Base-by-base conservation (phyloP, 352 stramenopile species). In the Elongisporangium prolatum region DNA sequence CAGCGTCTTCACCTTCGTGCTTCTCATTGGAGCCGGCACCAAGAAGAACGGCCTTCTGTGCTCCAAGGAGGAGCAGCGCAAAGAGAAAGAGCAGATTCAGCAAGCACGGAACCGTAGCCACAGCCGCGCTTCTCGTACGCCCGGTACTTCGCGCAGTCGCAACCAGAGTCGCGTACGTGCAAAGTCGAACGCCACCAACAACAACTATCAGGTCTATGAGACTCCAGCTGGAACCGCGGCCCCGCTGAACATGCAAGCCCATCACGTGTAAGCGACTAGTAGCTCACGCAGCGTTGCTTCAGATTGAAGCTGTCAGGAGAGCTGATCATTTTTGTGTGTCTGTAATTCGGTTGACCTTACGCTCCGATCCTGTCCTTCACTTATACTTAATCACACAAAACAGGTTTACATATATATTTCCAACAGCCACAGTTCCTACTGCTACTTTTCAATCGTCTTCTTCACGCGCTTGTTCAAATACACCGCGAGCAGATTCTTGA, bases 41-140 rank as follows among this genome's bases (percentile, higher is more conserved):
- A 80, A 75, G 64, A 84, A 75, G 57, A 88, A 88, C 54, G 78
- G 78, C 8, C 59, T 88, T 28, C 83, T 88, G 53, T 82, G 72
- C 28, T 80, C 78, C 7, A 73, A 72, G 52, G n/a, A 49, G 0
- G 78, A 88, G 65, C 68, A 67, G 6, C 28, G 84, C 28, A 63
- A 65, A 7, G 78, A 88, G 49, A 68, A 69, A 14, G 70, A 83
- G 24, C 72, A 72, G 21, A 60, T 65, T 16, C 47, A 50, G 37
- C 51, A 65, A 10, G 66, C 65, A 57, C 78, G 78, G 51, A 61
- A 74, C 53, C 78, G 78, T 38, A 64, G 74, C 28, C 61, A 71
- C 17, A 83, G 75, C 56, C 75, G 75, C 28, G 59, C 52, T 14
- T 64, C 65, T 40, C 64, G 78, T 8, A 84, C 75, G 10, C 75